These are phyloP conservation scores for Chrysoporthe deuterocubensis DNA, from an alignment of 2,329 filamentous ascomycete species.

Conservation along the genomic window DNA sequence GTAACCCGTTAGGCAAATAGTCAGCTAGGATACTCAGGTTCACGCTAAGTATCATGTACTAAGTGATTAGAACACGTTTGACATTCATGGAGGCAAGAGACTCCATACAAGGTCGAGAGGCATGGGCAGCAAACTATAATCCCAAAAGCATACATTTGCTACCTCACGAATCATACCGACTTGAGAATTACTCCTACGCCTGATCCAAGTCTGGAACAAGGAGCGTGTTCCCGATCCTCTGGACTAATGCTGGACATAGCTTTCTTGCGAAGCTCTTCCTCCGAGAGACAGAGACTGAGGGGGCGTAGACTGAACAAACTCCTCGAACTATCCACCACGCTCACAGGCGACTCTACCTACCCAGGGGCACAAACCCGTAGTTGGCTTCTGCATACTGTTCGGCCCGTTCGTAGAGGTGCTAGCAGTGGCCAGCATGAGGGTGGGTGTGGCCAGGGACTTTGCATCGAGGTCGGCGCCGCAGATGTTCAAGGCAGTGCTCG, in stretches of 20 bases:
- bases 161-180: too few relatives aligned
- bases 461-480: slow-evolving; percentile 49
- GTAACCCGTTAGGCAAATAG: slow-evolving; percentile 16
- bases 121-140: too few relatives aligned
- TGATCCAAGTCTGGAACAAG: slow-evolving; percentile 5
- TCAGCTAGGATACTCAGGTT: slow-evolving; percentile 18
- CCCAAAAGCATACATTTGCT: too few relatives aligned
- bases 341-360: slow-evolving; percentile 40
- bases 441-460: slow-evolving; percentile 47
- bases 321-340: slow-evolving; percentile 49
- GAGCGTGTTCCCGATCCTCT: slow-evolving; percentile 18
- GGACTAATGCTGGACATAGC: slow-evolving; percentile 12
- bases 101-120: too few relatives aligned
- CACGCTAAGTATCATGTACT: slow-evolving; percentile 8
- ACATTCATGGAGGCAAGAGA: too few relatives aligned
- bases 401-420: slow-evolving; percentile 34
- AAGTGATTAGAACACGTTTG: slow-evolving; percentile 11
- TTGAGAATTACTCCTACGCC: too few relatives aligned
- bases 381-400: too few relatives aligned
- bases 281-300: slow-evolving; percentile 16
- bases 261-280: slow-evolving; percentile 17
- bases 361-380: too few relatives aligned
- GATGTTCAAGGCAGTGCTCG: slow-evolving; percentile 55
- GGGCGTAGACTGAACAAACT: not conserved
- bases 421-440: slow-evolving; percentile 39